Conservation (phyloP, 1,284 basidiomycete species). For the Apiotrichum porosum region DNA sequence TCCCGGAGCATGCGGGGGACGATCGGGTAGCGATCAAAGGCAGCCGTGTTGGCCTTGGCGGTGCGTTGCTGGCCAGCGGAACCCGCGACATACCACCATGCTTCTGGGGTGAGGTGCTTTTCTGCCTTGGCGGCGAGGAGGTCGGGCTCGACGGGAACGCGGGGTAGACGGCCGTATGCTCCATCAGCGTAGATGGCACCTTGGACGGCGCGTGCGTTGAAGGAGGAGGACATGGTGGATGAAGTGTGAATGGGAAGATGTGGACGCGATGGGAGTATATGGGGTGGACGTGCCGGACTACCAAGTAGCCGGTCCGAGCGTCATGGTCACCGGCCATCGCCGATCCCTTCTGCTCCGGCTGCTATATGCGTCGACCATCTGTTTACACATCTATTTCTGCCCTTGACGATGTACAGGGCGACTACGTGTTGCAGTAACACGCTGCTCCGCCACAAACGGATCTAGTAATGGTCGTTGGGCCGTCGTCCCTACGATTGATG, state of each 20-base stretch:
- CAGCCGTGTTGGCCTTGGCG: slow-evolving; percentile 10
- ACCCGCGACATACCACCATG: slow-evolving; percentile 15
- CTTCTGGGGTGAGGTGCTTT: slow-evolving; percentile 6
- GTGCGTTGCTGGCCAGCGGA: slow-evolving; percentile 17
- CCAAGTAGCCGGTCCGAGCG: too few species aligned
- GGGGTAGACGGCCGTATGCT: slow-evolving; percentile 8
- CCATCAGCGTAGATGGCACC: slow-evolving; percentile 11
- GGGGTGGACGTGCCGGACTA: too few species aligned
- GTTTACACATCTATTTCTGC: too few species aligned
- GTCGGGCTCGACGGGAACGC: slow-evolving; percentile 7
- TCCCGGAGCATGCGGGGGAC: slow-evolving; percentile 72
- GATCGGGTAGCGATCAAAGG: slow-evolving; percentile 39
- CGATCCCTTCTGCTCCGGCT: too few species aligned
- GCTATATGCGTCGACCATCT: too few species aligned
- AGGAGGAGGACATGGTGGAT: background rate
- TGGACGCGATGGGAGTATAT: background rate
- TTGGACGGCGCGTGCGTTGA: slow-evolving; percentile 8
- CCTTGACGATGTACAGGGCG: too few species aligned
- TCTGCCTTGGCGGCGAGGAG: slow-evolving; percentile 5
- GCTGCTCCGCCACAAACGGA: too few species aligned
- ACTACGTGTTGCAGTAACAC: too few species aligned
- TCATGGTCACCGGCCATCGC: too few species aligned
- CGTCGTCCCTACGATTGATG: too few species aligned
- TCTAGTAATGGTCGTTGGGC: too few species aligned
- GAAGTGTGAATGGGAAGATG: background rate